Base-by-base conservation (phyloP, 75 land plant genomes). In the Larix kaempferi region DNA sequence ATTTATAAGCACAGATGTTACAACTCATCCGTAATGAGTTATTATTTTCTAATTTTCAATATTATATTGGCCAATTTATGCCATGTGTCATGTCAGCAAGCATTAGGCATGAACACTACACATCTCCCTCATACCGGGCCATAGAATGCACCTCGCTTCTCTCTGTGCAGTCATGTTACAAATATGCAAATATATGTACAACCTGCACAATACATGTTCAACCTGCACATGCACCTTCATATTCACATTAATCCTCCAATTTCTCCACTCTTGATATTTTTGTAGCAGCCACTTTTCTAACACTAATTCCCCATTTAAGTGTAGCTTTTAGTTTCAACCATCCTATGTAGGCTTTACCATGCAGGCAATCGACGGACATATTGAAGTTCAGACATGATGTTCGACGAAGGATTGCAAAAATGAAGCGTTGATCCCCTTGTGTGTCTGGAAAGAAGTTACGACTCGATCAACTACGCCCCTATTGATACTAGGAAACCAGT, bases 231-330 rank as follows among this genome's bases (percentile, higher is more conserved):
- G 52, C 7, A 67, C 23, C 44, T 67, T n/a, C 72, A 29, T 33
- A 33, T 16, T 21, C 7, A 39, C 22, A 13, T 67, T 17, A 82
- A 77, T 88, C 92, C 1, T 88, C 90, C 54, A 91, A 64, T 76
- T 91, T 90, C 39, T 86, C 83, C 73, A 91, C 74, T 77, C 77
- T 84, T 58, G 92, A 90, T 29, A 65, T 80, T 80, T 55, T 80
- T 22, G 85, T 80, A 59, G 83, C 85, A 4, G 39, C 78, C 57
- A 41, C 72, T 14, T 81, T 78, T 59, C 86, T 73, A 13, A 82
- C 72, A 35, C 58, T 76, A 67, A 85, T 79, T 22, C 67, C 41
- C 82, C 84, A 85, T 80, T 78, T 79, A 21, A 87, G 14, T 19
- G 74, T 86, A 21, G 87, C 82, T 29, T 75, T 59, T 12, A 85